Evolutionary conservation across 768 basidiomycete genomes (phyloP).

Genomic region (Suillus hirtellus): DNA sequence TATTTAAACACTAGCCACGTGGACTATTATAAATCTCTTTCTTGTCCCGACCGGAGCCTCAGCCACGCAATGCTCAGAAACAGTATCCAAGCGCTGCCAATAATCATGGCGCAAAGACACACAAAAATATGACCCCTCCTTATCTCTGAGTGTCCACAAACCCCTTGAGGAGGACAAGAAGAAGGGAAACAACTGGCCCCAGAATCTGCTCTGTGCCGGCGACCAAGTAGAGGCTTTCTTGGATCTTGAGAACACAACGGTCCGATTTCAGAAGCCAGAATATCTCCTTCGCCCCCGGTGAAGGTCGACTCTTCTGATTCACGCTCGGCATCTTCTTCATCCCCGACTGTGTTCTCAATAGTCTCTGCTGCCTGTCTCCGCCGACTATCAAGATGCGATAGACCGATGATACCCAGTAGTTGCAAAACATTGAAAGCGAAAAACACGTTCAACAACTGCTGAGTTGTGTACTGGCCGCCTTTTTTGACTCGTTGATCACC

Average conservation of each 20-base stretch:
- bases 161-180: slow-evolving; percentile 18
- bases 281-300: slow-evolving; percentile 5
- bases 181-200: slow-evolving; percentile 8
- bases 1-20: slow-evolving; percentile 5
- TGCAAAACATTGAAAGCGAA: slow-evolving; percentile 59
- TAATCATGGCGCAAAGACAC: slow-evolving; percentile 39
- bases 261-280: slow-evolving; percentile 13
- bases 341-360: not conserved
- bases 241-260: slow-evolving; percentile 14
- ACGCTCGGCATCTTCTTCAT: not conserved
- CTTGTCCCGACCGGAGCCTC: slow-evolving; percentile 48
- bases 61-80: slow-evolving; percentile 65
- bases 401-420: slow-evolving; percentile 46
- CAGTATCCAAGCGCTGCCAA: slow-evolving; percentile 59
- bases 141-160: slow-evolving; percentile 35
- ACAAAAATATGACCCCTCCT: slow-evolving; percentile 54
- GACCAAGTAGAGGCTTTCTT: slow-evolving; percentile 15
- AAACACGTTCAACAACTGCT: slow-evolving; percentile 59
- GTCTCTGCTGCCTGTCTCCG: slow-evolving; percentile 31
- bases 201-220: slow-evolving; percentile 3
- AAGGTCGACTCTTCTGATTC: slow-evolving; percentile 5
- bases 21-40: slow-evolving; percentile 20
- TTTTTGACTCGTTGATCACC: slow-evolving; percentile 20
- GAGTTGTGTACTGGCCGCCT: slow-evolving; percentile 36
- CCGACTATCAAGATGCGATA: slow-evolving; percentile 49